Percentiles rank a stretch among this genome's conserved stretches.
phyloP scores from a whole-genome alignment of 2,329 filamentous ascomycete species.

The Dothistroma septosporum region DNA sequence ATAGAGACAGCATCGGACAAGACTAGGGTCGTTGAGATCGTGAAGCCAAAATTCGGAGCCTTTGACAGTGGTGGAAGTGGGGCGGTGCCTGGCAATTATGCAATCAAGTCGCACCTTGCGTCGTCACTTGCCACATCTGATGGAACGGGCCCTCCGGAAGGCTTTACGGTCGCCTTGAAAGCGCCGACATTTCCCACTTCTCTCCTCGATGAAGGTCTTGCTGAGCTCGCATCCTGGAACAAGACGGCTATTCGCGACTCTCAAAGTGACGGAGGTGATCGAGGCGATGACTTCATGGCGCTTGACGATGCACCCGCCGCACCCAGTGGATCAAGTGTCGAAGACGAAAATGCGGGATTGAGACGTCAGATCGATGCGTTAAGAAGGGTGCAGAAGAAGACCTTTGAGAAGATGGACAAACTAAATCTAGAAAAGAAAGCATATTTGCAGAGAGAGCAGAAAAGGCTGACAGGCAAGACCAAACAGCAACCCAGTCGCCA shows the following conservation, averaged over 20 bases:
- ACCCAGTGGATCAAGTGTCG: constrained; percentile 11
- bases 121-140: constrained; percentile 24
- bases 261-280: constrained; percentile 6
- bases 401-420: constrained; percentile 44
- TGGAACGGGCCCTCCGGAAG: constrained; percentile 21
- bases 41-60: constrained; percentile 75
- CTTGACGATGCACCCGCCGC: constrained; percentile 25
- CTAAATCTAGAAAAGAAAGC: constrained; percentile 41
- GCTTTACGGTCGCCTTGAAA: constrained; percentile 41
- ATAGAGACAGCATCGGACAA: constrained; percentile 13
- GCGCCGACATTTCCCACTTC: constrained; percentile 41
- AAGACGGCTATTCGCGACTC: constrained; percentile 19
- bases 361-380: constrained; percentile 42
- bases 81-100: constrained; percentile 55
- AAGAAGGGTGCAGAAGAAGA: constrained; percentile 44
- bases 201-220: constrained; percentile 34
- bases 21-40: constrained; percentile 45
- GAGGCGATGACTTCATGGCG: constrained; percentile 38
- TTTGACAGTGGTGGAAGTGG: constrained; percentile 35
- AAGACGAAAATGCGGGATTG: constrained; percentile 30
- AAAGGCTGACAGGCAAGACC: constrained; percentile 6
- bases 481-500: constrained; percentile 11
- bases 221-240: constrained; percentile 37
- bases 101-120: constrained; percentile 61
- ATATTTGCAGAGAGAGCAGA: constrained; percentile 33